Evolutionary conservation across 1,284 basidiomycete genomes (phyloP), one percentile per base, ranked within the genome.

Genomic region (Cryptococcus deneoformans): DNA sequence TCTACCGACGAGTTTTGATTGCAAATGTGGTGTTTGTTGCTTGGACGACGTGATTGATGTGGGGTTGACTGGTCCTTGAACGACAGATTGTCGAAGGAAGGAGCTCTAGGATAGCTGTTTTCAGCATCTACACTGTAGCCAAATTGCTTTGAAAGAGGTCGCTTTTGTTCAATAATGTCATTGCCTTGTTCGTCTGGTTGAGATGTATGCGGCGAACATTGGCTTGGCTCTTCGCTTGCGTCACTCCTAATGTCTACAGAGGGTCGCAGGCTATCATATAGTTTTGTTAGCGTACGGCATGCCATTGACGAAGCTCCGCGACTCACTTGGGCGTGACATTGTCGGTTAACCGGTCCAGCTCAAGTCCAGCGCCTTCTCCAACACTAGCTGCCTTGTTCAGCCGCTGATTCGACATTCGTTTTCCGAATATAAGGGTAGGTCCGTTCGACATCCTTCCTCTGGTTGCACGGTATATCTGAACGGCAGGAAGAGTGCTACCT

Each of bases 281-380:
- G 11, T 46, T 14, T 38, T 35, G 3, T 9, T 38, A n/a, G n/a
- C 3, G 2, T 29, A 20, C 20, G 1, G 10, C n/a, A 44, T n/a
- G 43, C 43, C 20, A 20, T 20, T 20, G 20, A 20, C 20, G 20
- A 20, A 20, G 20, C 20, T 20, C 20, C 20, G 20, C 20, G 20
- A 63, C 68, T 55, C 50, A 68, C 68, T 52, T 53, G 2, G 68
- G 68, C 12, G 70, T 44, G 2, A 71, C 63, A 1, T 61, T 61
- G 1, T 63, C 63, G 24, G 67, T 66, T 43, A 70, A 29, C 68
- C 68, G 68, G 48, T 71, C 68, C 20, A 71, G 46, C 36, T 68
- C 68, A 50, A 64, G 65, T 5, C 54, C 63, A 29, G 53, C 44
- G 0, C 49, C 16, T 40, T 40, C 11, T 11, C 50, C 9, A 35